phyloP scores from a whole-genome alignment of 2,329 filamentous ascomycete species.

The Verticillium nonalfalfae region DNA sequence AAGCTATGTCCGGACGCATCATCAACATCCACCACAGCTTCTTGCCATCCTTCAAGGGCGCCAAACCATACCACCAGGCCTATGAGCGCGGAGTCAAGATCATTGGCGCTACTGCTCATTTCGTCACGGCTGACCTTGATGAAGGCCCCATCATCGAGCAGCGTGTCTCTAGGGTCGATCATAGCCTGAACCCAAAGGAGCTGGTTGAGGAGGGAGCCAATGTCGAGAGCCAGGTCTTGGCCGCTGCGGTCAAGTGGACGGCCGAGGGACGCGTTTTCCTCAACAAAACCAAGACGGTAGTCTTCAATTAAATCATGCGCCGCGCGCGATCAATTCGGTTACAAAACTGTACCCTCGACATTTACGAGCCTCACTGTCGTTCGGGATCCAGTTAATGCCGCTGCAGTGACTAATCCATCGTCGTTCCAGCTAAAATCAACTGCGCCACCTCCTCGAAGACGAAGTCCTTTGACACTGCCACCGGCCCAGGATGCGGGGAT shows the following conservation, averaged over 20 bases:
- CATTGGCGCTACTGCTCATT: constrained; percentile 79
- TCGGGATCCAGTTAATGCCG: constrained; percentile 1
- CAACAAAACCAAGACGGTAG: constrained; percentile 74
- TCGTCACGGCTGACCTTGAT: constrained; percentile 78
- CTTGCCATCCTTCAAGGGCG: constrained; percentile 81
- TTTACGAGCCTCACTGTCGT: constrained; percentile 11
- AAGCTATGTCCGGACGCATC: constrained; percentile 76
- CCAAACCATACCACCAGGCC: constrained; percentile 83
- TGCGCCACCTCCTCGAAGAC: constrained; percentile 33
- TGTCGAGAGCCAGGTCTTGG: constrained; percentile 77
- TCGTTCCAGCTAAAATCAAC: constrained; percentile 37
- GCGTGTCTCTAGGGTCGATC: constrained; percentile 69
- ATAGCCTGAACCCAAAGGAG: constrained; percentile 69
- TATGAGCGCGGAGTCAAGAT: constrained; percentile 85
- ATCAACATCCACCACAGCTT: constrained; percentile 92
- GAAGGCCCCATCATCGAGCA: constrained; percentile 89
- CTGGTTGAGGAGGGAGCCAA: constrained; percentile 76
- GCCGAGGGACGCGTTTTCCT: constrained; percentile 72
- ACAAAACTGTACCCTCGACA: constrained; percentile 1
- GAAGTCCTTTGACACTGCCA: constrained; percentile 35
- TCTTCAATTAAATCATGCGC: constrained; percentile 45
- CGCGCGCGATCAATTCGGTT: not conserved
- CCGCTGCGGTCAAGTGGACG: constrained; percentile 78
- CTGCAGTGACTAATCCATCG: constrained; percentile 21
- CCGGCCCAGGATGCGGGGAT: constrained; percentile 36